Percentiles rank a stretch among this genome's conserved stretches.
These are phyloP conservation scores for Candida nanaspora DNA, from an alignment of 805 yeast species.

Conservation along the genomic window DNA sequence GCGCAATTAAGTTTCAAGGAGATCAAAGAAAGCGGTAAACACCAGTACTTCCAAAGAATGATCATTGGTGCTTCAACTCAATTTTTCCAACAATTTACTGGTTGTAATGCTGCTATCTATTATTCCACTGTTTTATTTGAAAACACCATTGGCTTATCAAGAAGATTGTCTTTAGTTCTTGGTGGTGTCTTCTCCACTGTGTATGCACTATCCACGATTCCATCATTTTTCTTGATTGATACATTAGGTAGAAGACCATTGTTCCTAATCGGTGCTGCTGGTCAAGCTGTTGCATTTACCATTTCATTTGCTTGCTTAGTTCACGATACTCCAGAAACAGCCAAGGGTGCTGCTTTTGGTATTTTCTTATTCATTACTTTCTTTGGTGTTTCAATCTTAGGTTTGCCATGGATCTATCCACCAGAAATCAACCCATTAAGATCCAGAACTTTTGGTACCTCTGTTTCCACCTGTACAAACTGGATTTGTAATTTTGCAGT, in stretches of 20 bases:
- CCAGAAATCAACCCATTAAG: constrained; percentile 61
- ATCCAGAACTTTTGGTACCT: constrained; percentile 65
- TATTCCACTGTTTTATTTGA: constrained; percentile 53
- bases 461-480: constrained; percentile 56
- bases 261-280: constrained; percentile 36
- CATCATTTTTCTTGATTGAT: constrained; percentile 48
- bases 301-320: constrained; percentile 45
- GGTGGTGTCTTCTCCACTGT: constrained; percentile 62
- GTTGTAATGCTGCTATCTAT: constrained; percentile 66
- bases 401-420: constrained; percentile 53
- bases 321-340: constrained; percentile 30
- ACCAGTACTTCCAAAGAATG: constrained; percentile 56
- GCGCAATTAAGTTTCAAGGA: constrained; percentile 35
- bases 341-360: constrained; percentile 66
- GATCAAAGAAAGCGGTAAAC: constrained; percentile 34
- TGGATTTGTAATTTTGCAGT: constrained; percentile 65
- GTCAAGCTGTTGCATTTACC: constrained; percentile 42
- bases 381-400: constrained; percentile 41
- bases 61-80: constrained; percentile 58
- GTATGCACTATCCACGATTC: constrained; percentile 54
- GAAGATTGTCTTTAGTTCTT: constrained; percentile 49
- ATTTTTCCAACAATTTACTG: constrained; percentile 65
- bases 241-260: constrained; percentile 51
- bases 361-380: constrained; percentile 50
- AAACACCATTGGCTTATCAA: constrained; percentile 39